These are phyloP conservation scores for Cyamopsis tetragonoloba DNA, from an alignment of 306 rosid species.

Conservation along the genomic window DNA sequence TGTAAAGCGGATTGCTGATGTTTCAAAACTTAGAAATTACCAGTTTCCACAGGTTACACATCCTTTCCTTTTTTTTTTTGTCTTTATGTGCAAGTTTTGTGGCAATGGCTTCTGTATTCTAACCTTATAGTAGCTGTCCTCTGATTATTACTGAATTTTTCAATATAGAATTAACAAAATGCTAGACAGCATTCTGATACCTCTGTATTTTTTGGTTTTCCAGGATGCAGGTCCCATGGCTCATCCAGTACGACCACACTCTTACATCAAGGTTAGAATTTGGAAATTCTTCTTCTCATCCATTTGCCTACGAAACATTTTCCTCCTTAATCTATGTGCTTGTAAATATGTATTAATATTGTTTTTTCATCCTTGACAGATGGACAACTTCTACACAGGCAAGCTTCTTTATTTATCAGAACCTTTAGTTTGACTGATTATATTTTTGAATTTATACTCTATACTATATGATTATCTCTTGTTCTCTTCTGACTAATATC, in stretches of 20 bases:
- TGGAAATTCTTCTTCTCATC: constrained; percentile 14
- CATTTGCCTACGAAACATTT: background rate
- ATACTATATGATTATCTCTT: constrained; percentile 1
- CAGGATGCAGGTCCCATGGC: constrained; percentile 99
- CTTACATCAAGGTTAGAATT: constrained; percentile 87
- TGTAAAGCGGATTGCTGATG: constrained; percentile 83
- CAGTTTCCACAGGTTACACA: constrained; percentile 95
- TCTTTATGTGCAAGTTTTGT: background rate
- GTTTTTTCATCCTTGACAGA: constrained; percentile 51
- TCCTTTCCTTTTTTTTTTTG: background rate
- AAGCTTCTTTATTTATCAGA: constrained; percentile 32
- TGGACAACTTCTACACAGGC: constrained; percentile 99
- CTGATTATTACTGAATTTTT: background rate
- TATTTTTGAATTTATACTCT: constrained; percentile 10
- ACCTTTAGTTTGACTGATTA: constrained; percentile 10
- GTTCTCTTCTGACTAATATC: constrained; percentile 34
- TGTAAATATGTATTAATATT: constrained; percentile 28
- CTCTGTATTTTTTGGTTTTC: constrained; percentile 33
- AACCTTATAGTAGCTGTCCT: background rate
- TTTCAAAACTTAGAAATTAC: constrained; percentile 81
- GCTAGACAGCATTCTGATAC: constrained; percentile 8
- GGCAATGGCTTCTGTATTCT: background rate
- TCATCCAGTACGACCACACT: constrained; percentile 98
- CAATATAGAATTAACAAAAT: constrained; percentile 1
- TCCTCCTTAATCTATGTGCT: background rate